Evolutionary conservation across 306 rosid genomes (phyloP).

Genomic region (Ammopiptanthus mongolicus): DNA sequence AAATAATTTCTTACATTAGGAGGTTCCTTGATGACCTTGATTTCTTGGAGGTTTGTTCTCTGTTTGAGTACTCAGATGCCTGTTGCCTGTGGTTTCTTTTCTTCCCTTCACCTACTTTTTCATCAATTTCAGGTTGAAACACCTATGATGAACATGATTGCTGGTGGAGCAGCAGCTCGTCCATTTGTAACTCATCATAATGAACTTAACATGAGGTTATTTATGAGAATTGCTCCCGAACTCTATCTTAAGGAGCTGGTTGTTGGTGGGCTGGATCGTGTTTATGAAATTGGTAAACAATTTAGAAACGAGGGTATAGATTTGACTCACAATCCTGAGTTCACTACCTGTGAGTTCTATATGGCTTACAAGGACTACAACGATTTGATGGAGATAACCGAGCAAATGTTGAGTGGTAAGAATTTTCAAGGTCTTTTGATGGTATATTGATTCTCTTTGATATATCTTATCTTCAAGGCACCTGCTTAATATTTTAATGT

Average conservation of each 20-base stretch:
- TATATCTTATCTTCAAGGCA: background rate
- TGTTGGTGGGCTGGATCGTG: constrained; percentile 96
- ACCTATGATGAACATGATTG: constrained; percentile 98
- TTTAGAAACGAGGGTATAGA: constrained; percentile 97
- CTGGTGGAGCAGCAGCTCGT: constrained; percentile 97
- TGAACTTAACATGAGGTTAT: constrained; percentile 80
- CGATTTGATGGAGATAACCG: constrained; percentile 83
- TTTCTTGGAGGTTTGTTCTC: constrained; percentile 81
- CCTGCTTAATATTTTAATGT: constrained; percentile 20
- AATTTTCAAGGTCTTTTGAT: background rate
- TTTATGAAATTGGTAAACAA: constrained; percentile 97
- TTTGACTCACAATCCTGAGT: constrained; percentile 95
- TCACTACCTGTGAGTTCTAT: constrained; percentile 94
- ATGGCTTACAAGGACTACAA: constrained; percentile 88
- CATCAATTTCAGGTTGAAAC: constrained; percentile 72
- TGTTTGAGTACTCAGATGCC: background rate
- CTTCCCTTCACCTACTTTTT: constrained; percentile 17
- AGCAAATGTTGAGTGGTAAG: constrained; percentile 86
- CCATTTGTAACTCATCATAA: constrained; percentile 93
- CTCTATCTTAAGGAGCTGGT: constrained; percentile 88
- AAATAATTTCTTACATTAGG: constrained; percentile 58
- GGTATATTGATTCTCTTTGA: background rate
- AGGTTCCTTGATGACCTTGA: constrained; percentile 72
- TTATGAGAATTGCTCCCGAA: constrained; percentile 94
- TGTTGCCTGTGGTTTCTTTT: background rate